A percentile compares a stretch with the other conserved stretches of the same genome.
Conservation (phyloP, 2,329 filamentous ascomycete species). For the Chrysosphaeria jannelii region DNA sequence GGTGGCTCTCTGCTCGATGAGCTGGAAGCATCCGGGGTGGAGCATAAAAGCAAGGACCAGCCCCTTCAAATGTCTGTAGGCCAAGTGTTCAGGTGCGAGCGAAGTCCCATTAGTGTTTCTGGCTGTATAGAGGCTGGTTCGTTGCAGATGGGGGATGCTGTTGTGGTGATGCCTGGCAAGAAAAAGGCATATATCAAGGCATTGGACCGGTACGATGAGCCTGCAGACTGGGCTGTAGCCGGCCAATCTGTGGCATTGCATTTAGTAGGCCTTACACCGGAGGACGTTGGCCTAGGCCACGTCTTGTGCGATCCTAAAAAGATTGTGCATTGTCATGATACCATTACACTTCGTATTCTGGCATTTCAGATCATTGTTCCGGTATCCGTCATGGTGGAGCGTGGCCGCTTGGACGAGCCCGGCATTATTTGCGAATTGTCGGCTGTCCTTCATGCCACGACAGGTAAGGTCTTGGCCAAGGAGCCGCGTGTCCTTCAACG, state of each 20-base stretch:
- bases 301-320: slow-evolving; percentile 44
- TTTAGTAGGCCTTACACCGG: slow-evolving; percentile 54
- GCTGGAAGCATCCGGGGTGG: slow-evolving; percentile 54
- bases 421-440: slow-evolving; percentile 44
- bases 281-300: slow-evolving; percentile 45
- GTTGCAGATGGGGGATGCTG: slow-evolving; percentile 53
- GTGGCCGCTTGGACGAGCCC: slow-evolving; percentile 51
- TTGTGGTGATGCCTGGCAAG: slow-evolving; percentile 53
- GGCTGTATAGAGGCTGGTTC: slow-evolving; percentile 66
- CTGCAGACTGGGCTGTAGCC: slow-evolving; percentile 24
- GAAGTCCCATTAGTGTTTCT: slow-evolving; percentile 57
- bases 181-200: slow-evolving; percentile 59
- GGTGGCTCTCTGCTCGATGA: slow-evolving; percentile 57
- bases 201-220: slow-evolving; percentile 33
- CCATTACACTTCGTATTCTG: slow-evolving; percentile 56
- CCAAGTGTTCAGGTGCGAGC: slow-evolving; percentile 59
- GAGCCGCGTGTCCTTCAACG: slow-evolving; percentile 45
- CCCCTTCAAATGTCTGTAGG: slow-evolving; percentile 65
- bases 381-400: slow-evolving; percentile 67
- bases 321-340: slow-evolving; percentile 39
- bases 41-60: slow-evolving; percentile 38
- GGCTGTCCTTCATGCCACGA: slow-evolving; percentile 49
- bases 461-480: slow-evolving; percentile 48
- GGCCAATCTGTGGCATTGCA: slow-evolving; percentile 74
- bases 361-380: slow-evolving; percentile 77